Evolutionary conservation across 1,284 basidiomycete genomes (phyloP).

Genomic region (Boletus semigastroideus): DNA sequence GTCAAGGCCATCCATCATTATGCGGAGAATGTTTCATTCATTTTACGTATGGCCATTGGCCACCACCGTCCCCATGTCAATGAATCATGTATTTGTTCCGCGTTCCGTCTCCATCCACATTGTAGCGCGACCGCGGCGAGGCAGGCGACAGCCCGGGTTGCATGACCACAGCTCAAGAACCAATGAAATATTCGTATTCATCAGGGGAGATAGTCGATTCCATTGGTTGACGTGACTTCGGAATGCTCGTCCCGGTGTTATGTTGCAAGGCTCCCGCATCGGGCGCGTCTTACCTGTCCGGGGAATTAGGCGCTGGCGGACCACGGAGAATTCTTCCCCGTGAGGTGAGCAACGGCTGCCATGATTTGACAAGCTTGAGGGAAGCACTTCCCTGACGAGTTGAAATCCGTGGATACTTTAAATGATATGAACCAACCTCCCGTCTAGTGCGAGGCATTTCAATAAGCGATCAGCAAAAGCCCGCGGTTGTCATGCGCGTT

Average conservation of each 20-base stretch:
- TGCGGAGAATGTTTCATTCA: conserved; percentile 2
- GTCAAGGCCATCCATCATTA: too few species aligned
- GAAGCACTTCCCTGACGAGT: conserved; percentile 6
- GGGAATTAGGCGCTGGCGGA: conserved; percentile 18
- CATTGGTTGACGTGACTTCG: conserved; percentile 12
- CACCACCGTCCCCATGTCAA: conserved; percentile 22
- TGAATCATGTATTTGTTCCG: conserved; percentile 1
- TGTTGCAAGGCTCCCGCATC: not conserved
- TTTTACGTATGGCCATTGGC: not conserved
- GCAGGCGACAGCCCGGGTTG: not conserved
- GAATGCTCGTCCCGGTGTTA: conserved; percentile 12
- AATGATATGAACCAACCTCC: conserved; percentile 10
- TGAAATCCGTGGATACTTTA: conserved; percentile 17
- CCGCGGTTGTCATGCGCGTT: conserved; percentile 18
- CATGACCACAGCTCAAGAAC: not conserved
- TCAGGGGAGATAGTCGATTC: too few species aligned
- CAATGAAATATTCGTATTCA: too few species aligned
- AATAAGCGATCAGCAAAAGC: conserved; percentile 11
- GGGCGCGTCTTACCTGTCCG: conserved; percentile 18
- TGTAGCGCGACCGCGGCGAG: conserved; percentile 13
- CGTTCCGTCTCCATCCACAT: conserved; percentile 20
- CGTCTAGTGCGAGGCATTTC: conserved; percentile 21
- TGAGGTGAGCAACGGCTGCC: conserved; percentile 13
- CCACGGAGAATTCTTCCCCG: not conserved
- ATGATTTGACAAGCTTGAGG: conserved; percentile 7